Evolutionary conservation across 768 basidiomycete genomes (phyloP).

Genomic region (Termitomyces sp.): DNA sequence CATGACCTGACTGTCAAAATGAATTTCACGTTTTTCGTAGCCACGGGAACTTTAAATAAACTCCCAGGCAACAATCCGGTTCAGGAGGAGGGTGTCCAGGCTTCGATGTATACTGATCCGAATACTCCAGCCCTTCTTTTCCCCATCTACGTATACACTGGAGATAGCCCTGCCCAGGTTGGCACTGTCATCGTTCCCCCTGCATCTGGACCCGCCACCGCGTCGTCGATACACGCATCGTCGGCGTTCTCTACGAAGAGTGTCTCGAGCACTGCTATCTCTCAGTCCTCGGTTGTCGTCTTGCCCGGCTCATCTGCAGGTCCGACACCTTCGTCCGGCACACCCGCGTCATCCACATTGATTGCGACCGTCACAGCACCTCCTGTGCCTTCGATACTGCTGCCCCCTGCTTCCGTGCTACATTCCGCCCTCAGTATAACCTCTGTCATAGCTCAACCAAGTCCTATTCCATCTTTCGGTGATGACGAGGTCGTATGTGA

Average conservation of each 20-base stretch:
- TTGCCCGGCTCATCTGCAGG: background rate
- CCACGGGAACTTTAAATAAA: constrained; percentile 37
- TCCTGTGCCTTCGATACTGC: background rate
- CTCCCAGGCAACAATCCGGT: constrained; percentile 56
- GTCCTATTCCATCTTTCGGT: background rate
- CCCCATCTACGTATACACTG: constrained; percentile 44
- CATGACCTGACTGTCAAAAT: background rate
- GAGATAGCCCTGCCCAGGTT: constrained; percentile 29
- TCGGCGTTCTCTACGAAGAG: background rate
- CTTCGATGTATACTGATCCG: constrained; percentile 26
- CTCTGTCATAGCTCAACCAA: background rate
- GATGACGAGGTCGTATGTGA: background rate
- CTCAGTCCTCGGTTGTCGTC: background rate
- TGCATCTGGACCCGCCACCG: constrained; percentile 6
- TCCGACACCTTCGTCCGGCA: background rate
- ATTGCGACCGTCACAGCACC: background rate
- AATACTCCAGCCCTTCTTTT: constrained; percentile 33
- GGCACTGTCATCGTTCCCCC: constrained; percentile 22
- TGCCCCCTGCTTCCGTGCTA: background rate
- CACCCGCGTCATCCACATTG: background rate
- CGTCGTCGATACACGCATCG: background rate
- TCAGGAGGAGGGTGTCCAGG: constrained; percentile 27
- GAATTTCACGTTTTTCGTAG: constrained; percentile 21
- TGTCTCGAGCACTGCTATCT: background rate
- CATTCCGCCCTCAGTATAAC: background rate